A percentile compares a stretch with the other conserved stretches of the same genome.
phyloP scores from a whole-genome alignment of 176 grass and related monocot genomes.

The Pharus latifolius region DNA sequence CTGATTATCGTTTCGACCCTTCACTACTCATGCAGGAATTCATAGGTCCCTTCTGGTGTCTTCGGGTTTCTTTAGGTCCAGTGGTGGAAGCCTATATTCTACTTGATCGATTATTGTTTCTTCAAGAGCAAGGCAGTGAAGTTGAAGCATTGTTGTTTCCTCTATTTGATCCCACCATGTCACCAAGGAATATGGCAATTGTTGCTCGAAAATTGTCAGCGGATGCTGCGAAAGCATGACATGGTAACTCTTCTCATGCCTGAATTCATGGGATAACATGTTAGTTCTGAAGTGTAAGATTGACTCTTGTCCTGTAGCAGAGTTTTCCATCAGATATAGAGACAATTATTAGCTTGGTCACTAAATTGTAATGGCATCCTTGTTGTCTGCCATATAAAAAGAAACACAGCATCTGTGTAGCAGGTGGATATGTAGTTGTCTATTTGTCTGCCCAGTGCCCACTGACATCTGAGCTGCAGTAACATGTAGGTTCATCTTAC shows the following conservation, averaged over 20 bases:
- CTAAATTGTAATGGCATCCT: not conserved
- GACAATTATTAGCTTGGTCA: not conserved
- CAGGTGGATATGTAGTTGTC: not conserved
- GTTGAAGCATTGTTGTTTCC: constrained; percentile 56
- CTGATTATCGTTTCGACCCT: not conserved
- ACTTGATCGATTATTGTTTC: constrained; percentile 80
- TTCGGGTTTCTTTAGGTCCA: constrained; percentile 80
- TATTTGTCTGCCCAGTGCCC: not conserved
- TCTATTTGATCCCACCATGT: constrained; percentile 76
- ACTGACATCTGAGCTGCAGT: not conserved
- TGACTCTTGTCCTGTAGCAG: not conserved
- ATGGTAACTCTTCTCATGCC: constrained; percentile 35
- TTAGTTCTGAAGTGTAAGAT: not conserved
- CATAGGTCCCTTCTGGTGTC: constrained; percentile 92
- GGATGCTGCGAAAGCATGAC: constrained; percentile 19
- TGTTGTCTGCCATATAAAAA: not conserved
- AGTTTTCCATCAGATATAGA: not conserved
- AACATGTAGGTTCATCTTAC: constrained; percentile 12
- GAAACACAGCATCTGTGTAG: not conserved
- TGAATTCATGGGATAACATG: constrained; percentile 7
- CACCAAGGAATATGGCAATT: constrained; percentile 74
- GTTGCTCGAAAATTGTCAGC: constrained; percentile 53
- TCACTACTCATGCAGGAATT: constrained; percentile 47
- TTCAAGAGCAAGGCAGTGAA: constrained; percentile 60
- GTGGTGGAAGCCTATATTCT: constrained; percentile 91